Base-by-base conservation (phyloP, 331 rosid species). In the Acacia pycnantha region DNA sequence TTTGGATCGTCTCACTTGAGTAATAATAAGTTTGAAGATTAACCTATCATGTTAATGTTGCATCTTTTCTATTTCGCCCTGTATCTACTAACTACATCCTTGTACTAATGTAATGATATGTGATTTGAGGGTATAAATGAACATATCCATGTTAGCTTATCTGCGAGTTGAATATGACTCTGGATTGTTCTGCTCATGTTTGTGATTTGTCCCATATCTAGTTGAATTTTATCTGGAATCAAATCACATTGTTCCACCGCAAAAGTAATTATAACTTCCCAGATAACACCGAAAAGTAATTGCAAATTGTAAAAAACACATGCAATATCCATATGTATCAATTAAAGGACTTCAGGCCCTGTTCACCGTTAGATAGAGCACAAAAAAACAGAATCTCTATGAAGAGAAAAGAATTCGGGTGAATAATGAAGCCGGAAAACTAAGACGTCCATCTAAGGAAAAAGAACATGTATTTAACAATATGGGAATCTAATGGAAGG, bases 51-150 rank as follows among this genome's bases (percentile, higher is more conserved):
- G 44, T 65, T 8, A 26, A 43, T 51, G 77, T 82, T 70, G 56
- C 78, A 15, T 74, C 82, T 46, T 73, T 24, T 58, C 74, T 53
- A 51, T 21, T 50, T 62, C 37, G 21, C 65, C 22, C 35, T 77
- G 79, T 86, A 79, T 77, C 86, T 76, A 72, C 89, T 83, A 79
- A 85, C 87, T 75, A 37, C 46, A 37, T 77, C 74, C 59, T 19
- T 77, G 84, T 79, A 51, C 75, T 70, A 50, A 77, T 37, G 56
- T 70, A 50, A 77, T 37, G 56, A 75, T 50, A 22, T 75, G 81
- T 75, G 81, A 78, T 18, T 59, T n/a, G 10, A n/a, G 43, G 68
- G 33, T 47, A 64, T 65, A 58, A 69, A 4, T 82, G 48, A 19
- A 58, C 26, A 50, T 18, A 50, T 72, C 18, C 48, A 43, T 77